Base-by-base conservation (phyloP, 768 basidiomycete genomes). In the Russula lepida region DNA sequence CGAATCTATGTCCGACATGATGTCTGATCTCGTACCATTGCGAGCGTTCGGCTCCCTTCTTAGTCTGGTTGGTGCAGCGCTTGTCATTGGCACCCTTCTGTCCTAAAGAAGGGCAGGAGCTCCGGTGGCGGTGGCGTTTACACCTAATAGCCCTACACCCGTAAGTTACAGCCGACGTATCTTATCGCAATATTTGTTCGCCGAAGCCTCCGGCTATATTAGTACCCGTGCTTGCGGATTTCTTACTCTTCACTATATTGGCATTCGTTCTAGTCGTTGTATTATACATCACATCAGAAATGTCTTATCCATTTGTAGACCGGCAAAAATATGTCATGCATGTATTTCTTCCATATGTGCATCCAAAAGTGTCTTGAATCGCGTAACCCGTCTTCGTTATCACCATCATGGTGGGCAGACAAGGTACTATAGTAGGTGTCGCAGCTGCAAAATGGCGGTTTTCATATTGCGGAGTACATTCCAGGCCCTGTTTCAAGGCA, bases 81-180 rank as follows among this genome's bases (percentile, higher is more conserved):
- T 66, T 23, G 66, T 66, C 41, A 27, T 66, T 28, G 59, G 66
- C 44, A 64, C 66, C 2, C 50, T 66, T 33, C 59, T 65, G 19
- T 66, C 65, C n/a, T 65, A 9, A 37, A 17, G 57, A 63, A 53
- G 21, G 23, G 7, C 19, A 15, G 9, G 50, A 28, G 6, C 30
- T n/a, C 9, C 23, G 7, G 37, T 37, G 39, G 43, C 46, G 19
- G 56, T 54, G 56, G 37, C 39, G 28, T 15, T 15, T 11, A 32
- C 30, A 4, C 51, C 37, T 35, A 41, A 63, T 28, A 60, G 17
- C 35, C 13, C 13, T 35, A 35, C 13, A 4, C 5, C 37, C 35
- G n/a, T n/a, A n/a, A n/a, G n/a, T 13, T 47, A 47, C 30, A 35
- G 23, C n/a, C 4, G 6, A 27, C 6, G n/a, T 52, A 15, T 39